Evolutionary conservation across 345 rosid genomes (phyloP), one percentile per base, ranked within the genome.

Genomic region (Brassica nigra): DNA sequence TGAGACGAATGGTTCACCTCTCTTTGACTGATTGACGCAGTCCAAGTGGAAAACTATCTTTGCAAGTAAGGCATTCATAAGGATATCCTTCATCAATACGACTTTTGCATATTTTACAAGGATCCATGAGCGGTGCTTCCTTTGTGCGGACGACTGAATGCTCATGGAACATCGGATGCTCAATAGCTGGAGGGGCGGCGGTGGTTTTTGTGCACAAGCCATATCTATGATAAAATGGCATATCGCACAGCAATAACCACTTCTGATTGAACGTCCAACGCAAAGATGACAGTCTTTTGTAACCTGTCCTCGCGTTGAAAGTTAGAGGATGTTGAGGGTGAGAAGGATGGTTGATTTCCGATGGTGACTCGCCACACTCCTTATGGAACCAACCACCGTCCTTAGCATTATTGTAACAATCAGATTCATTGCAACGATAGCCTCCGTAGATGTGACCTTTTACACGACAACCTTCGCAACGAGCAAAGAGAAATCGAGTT

Each of bases 271-370:
- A 18, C 5, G 29, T 57, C 62, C 29, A 18, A 18, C 18, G 27
- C 62, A 57, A 5, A 57, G 8, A 18, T 18, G 2, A 18, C 62
- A 57, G 27, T 18, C 29, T 12, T 18, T 57, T 20, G 29, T 18
- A 57, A 54, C n/a, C 61, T 54, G 9, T 55, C 20, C 16, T 55
- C 10, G 20, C 11, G 61, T 20, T 18, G 62, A 57, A 57, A 57
- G 27, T 57, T 7, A 57, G 71, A 68, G 57, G 12, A 47, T 67
- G 58, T 37, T 67, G 9, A 0, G 71, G 71, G 8, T 68, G 71
- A 37, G 71, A 68, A 44, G 31, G 34, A 7, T 39, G 58, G 31
- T 68, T 39, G 36, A 68, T 42, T 10, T 39, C 31, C 0, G 5
- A 2, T 42, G 71, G 71, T 3, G 71, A 42, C 57, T 67, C 57